Evolutionary conservation across 192 early-diverging fungal species (phyloP), one percentile per base, ranked within the genome.

Genomic region (Thamnidium elegans): DNA sequence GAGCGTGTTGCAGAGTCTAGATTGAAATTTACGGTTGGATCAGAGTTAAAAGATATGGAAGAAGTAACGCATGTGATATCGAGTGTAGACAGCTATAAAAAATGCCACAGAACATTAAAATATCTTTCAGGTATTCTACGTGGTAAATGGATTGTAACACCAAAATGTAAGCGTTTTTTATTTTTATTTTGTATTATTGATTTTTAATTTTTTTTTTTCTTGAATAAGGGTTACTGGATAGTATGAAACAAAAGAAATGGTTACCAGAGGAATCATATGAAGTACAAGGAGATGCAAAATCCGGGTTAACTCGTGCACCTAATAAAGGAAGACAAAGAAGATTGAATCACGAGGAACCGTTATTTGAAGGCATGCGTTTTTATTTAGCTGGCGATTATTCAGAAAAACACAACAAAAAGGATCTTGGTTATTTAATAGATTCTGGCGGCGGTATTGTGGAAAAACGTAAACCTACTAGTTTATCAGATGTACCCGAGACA

Each of bases 401-500:
- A 21, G 11, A 20, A 5, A 59, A 59, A 26, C 43, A 59, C 39
- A 45, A 59, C 14, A 59, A 45, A 15, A 59, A 59, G 13, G 58
- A 59, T 30, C 19, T 59, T 2, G 9, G 19, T 8, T 36, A 45
- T 8, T 42, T 59, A 4, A 39, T 31, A 6, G 19, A 45, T 14
- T 10, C 39, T 3, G 58, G 36, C 23, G 58, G 58, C 5, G 58
- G 42, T 8, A 59, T 9, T 7, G 1, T 59, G 11, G 6, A 39
- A 15, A 43, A 44, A 26, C 36, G 58, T 6, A 59, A 23, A 23
- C 58, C 58, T 4, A 23, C 13, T 52, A 26, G 21, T 20, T 13
- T 0, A 39, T 19, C 11, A 21, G 43, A 4, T 21, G 14, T 17
- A 48, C 46, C 46, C 8, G 3, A 48, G 13, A 17, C 3, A 15